Evolutionary conservation across 768 basidiomycete species (phyloP), one percentile per base, ranked within the genome.

Genomic region (Solioccasus polychromus): DNA sequence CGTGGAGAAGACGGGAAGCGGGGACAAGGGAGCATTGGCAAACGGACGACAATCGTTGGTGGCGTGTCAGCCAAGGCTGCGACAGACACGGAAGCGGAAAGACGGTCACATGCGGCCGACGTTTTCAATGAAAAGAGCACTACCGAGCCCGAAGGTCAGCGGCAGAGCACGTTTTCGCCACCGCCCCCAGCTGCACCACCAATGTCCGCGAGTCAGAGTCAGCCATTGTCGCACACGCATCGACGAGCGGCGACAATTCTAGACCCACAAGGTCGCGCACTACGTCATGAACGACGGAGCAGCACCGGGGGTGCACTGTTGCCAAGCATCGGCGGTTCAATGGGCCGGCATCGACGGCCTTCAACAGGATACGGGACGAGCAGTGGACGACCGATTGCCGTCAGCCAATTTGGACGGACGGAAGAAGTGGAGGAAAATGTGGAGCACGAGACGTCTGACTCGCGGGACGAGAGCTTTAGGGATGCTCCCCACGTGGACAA

Each of bases 201-300:
- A 3, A 54, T 76, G 9, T 51, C 70, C 15, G 58, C 68, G 40
- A 79, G 74, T 31, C 57, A 73, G 40, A 80, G 79, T 48, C 82
- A 83, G 60, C 81, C 82, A 0, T 57, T 81, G 41, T 79, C 76
- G 12, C 75, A 69, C 43, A 64, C 73, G 0, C 88, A 89, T 64
- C 77, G 88, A 18, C 74, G 88, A 5, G 88, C 88, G 4, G 86
- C 88, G 46, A 89, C 88, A 14, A 74, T 90, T 29, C 60, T 90
- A 26, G 88, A 91, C 61, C 78, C 86, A 0, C 75, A 79, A 38
- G 78, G 81, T 22, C 72, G 81, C 12, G 68, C 80, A 19, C 69
- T 72, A 12, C 71, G 82, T 34, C 88, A 91, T 60, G 85, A 87
- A 52, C 72, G 88, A 58, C 68, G 89, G 58, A 88, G 85, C 58